Evolutionary conservation across 1,284 basidiomycete species (phyloP).

Genomic region (Ustilago cynodontis): DNA sequence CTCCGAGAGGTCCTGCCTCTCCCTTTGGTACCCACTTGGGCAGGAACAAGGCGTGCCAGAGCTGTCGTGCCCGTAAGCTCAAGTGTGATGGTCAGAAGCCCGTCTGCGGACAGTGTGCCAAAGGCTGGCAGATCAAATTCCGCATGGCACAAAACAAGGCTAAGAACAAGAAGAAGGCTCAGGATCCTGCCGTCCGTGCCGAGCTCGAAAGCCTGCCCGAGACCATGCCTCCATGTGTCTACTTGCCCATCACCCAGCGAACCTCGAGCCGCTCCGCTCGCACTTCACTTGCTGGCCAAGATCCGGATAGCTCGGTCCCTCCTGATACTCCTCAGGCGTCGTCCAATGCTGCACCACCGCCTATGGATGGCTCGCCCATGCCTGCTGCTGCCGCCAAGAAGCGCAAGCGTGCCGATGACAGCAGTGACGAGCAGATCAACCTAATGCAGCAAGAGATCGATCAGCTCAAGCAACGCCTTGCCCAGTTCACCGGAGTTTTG

Average conservation of each 20-base stretch:
- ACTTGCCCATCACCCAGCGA: constrained; percentile 51
- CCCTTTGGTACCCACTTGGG: constrained; percentile 61
- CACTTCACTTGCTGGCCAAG: constrained; percentile 30
- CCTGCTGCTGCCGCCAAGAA: constrained; percentile 40
- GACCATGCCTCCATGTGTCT: constrained; percentile 53
- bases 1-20: constrained; percentile 27
- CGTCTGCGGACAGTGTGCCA: constrained; percentile 59
- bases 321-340: constrained; percentile 25
- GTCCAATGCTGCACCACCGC: constrained; percentile 13
- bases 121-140: constrained; percentile 61
- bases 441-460: constrained; percentile 50
- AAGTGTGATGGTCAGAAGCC: constrained; percentile 62
- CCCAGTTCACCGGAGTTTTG: constrained; percentile 49
- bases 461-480: constrained; percentile 47
- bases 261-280: constrained; percentile 37
- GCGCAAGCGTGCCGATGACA: constrained; percentile 48
- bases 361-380: constrained; percentile 43
- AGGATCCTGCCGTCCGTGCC: constrained; percentile 39
- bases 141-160: constrained; percentile 55
- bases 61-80: constrained; percentile 61
- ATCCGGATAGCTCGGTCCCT: constrained; percentile 25
- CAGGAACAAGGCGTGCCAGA: constrained; percentile 60
- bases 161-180: constrained; percentile 52
- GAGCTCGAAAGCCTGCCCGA: constrained; percentile 52
- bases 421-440: constrained; percentile 35